These are phyloP conservation scores for Hibiscus trionum DNA, from an alignment of 345 rosid species.

Conservation along the genomic window DNA sequence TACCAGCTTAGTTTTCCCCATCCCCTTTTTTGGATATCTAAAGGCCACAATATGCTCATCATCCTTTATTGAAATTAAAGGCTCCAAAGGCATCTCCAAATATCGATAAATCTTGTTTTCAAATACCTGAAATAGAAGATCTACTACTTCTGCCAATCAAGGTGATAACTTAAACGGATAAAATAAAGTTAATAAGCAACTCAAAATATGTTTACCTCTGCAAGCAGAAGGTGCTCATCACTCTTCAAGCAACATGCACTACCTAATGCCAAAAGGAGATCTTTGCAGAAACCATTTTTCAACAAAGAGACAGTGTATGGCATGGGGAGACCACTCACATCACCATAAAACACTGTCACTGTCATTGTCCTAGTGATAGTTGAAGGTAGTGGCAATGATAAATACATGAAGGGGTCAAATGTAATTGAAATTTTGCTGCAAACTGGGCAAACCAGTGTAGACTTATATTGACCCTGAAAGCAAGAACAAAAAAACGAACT, in stretches of 20 bases:
- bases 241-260: constrained; percentile 69
- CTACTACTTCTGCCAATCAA: constrained; percentile 14
- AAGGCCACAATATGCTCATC: constrained; percentile 80
- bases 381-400: constrained; percentile 85
- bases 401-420: constrained; percentile 92
- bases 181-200: not conserved
- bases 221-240: constrained; percentile 73
- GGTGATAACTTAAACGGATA: not conserved
- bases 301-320: constrained; percentile 66
- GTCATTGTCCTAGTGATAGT: constrained; percentile 68
- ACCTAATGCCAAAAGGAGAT: constrained; percentile 58
- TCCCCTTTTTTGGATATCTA: constrained; percentile 45
- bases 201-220: constrained; percentile 43
- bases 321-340: constrained; percentile 69
- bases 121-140: constrained; percentile 43
- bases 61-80: constrained; percentile 50
- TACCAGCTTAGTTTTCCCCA: constrained; percentile 59
- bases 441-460: constrained; percentile 79
- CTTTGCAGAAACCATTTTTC: constrained; percentile 64
- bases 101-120: constrained; percentile 48
- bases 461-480: constrained; percentile 91
- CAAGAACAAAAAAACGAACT: not conserved
- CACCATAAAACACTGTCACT: constrained; percentile 67
- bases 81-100: constrained; percentile 43
- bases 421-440: constrained; percentile 83